These are phyloP conservation scores for Lentinula edodes DNA, from an alignment of 768 basidiomycete genomes.

Conservation along the genomic window DNA sequence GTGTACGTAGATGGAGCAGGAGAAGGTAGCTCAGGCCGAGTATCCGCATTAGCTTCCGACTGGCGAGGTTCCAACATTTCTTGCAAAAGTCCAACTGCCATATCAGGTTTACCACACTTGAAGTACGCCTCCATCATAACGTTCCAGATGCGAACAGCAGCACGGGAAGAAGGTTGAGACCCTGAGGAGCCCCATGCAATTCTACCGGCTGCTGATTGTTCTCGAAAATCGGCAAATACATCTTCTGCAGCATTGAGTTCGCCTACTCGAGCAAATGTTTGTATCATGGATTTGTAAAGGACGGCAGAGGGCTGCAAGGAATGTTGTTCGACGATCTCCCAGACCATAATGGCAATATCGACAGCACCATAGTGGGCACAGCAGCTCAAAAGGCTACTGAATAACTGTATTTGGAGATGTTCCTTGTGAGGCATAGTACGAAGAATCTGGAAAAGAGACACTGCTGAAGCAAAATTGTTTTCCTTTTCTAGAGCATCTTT, in stretches of 20 bases:
- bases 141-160: constrained; percentile 58
- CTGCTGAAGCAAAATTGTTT: constrained; percentile 64
- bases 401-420: constrained; percentile 33
- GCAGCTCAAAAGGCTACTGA: constrained; percentile 52
- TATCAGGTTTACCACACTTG: constrained; percentile 52
- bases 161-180: constrained; percentile 16
- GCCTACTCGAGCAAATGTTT: constrained; percentile 46
- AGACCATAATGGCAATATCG: constrained; percentile 59
- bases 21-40: constrained; percentile 28
- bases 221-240: constrained; percentile 57
- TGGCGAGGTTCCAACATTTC: constrained; percentile 55
- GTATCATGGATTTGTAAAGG: constrained; percentile 53
- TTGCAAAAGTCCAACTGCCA: constrained; percentile 61
- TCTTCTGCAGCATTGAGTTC: constrained; percentile 46
- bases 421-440: constrained; percentile 27
- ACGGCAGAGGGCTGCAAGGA: constrained; percentile 23
- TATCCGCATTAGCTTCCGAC: too few species aligned
- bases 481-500: constrained; percentile 49
- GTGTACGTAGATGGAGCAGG: constrained; percentile 62
- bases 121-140: constrained; percentile 76
- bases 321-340: constrained; percentile 52
- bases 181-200: constrained; percentile 23
- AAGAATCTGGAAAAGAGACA: constrained; percentile 67
- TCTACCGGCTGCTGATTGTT: constrained; percentile 31
- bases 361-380: constrained; percentile 54